Base-by-base conservation (phyloP, 441 rosid species). In the Eutrema salsugineum region DNA sequence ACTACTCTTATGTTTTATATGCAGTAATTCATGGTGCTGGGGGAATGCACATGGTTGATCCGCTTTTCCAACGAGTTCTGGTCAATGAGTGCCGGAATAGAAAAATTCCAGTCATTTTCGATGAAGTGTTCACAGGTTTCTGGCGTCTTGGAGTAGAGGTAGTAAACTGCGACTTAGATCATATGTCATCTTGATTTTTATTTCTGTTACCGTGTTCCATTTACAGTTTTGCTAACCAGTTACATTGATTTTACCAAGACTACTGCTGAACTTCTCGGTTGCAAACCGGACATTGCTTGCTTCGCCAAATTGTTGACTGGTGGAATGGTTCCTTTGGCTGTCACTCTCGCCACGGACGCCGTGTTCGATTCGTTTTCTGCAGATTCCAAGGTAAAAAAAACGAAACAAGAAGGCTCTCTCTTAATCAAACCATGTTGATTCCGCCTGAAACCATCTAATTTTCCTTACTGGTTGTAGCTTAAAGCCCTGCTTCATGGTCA, bases 81-180 rank as follows among this genome's bases (percentile, higher is more conserved):
- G 89, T 94, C 67, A 83, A 78, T n/a, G 93, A 87, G 80, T 90
- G 97, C 64, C 94, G 82, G 61, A 80, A 59, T 14, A 79, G 74
- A 63, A 89, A 85, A 56, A 90, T 92, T 73, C 98, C 98, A 58
- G 84, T 90, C 22, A 88, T 94, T 70, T 90, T 90, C 66, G 98
- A 94, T 86, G 99, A 94, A 81, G 98, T 94, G 68, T 94, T 92
- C 78, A 86, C 98, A 0, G 99, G 98, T 55, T 94, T 90, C 79
- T 94, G 98, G 99, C 97, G 98, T 58, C 84, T 94, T 58, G 99
- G 99, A 70, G 86, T 67, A 14, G 99, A 94, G 98, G 98, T 92
- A 59, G 46, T 60, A 38, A 50, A 16, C 75, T 67, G 17, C 50
- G 55, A 19, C 39, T 39, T 27, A n/a, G 6, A n/a, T 78, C 53